Evolutionary conservation across 2,329 filamentous ascomycete species (phyloP), one percentile per base, ranked within the genome.

Genomic region (Diaporthe aspalathi): DNA sequence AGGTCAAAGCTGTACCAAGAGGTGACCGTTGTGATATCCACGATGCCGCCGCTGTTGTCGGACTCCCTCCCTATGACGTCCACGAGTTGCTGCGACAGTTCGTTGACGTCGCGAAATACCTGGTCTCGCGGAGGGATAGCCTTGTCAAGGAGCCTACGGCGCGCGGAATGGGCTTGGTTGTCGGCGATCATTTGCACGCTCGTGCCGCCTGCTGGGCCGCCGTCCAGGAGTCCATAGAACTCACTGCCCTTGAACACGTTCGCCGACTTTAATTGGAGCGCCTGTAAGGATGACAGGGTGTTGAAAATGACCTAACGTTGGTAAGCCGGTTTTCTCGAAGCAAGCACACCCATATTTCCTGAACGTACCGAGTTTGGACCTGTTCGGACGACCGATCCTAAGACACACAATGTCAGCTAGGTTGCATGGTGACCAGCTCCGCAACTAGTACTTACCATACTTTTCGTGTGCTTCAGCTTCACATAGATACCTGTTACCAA

Each of bases 1-100:
- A 65, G 45, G 29, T 65, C 60, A 22, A 65, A 65, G 60, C 60
- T 65, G 60, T 65, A 65, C 60, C 60, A 65, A 1, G 60, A 65
- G 7, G 60, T 50, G n/a, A 50, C 60, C 2, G 1, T 65, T 27
- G 60, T 14, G 16, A 50, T 12, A 8, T 65, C 60, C 8, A 65
- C 45, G 3, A 65, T 2, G 29, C 60, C 60, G 8, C 4, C 11
- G 7, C 24, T 11, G 4, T 6, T 4, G 14, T 35, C 27, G 9
- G 45, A 29, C 7, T 65, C 60, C 1, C 50, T 5, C 4, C 27
- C 29, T 6, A 49, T 50, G 60, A 65, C n/a, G 6, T 22, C 29
- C 0, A 65, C 4, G 14, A 65, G 45, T 5, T 12, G n/a, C n/a
- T 24, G 45, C 1, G 45, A 65, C 8, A 65, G 60, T n/a, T 24